Percentiles rank a stretch among this genome's conserved stretches.
These are phyloP conservation scores for Cordyceps militaris DNA, from an alignment of 2,329 filamentous ascomycete genomes.

Conservation along the genomic window DNA sequence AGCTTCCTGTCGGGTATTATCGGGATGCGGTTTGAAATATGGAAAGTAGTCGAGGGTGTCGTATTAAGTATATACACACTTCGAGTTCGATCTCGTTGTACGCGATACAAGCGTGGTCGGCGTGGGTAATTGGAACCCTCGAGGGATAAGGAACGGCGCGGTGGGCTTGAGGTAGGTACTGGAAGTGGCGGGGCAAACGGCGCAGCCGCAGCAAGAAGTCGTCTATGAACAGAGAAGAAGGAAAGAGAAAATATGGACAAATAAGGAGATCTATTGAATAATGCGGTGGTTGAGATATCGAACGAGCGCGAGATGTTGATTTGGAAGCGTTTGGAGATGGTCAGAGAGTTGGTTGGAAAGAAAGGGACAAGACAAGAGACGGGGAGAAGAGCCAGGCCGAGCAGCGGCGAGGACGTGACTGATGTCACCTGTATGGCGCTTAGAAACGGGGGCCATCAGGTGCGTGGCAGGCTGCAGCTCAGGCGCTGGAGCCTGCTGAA, in stretches of 20 bases:
- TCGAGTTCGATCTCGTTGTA: not conserved
- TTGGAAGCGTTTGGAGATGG: not conserved
- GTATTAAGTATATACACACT: not conserved
- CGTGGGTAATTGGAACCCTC: not conserved
- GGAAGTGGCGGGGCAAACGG: conserved; percentile 4
- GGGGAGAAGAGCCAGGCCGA: not conserved
- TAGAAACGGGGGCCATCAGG: not conserved
- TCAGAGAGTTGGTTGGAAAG: not conserved
- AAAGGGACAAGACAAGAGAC: not conserved
- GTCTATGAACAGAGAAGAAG: conserved; percentile 1
- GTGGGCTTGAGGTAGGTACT: not conserved
- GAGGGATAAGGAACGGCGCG: not conserved
- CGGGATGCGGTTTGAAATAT: not conserved
- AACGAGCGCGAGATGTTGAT: not conserved
- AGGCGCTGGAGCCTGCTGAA: not conserved
- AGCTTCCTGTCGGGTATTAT: not conserved
- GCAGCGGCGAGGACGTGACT: conserved; percentile 3
- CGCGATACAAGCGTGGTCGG: not conserved
- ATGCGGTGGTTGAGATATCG: not conserved
- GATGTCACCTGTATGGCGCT: conserved; percentile 12
- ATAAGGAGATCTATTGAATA: conserved; percentile 9
- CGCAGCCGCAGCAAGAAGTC: not conserved
- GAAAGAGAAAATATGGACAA: not conserved
- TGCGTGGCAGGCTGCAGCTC: not conserved
- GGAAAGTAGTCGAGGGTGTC: not conserved